Evolutionary conservation across 2,329 filamentous ascomycete genomes (phyloP).

Genomic region (Fusarium circinatum): DNA sequence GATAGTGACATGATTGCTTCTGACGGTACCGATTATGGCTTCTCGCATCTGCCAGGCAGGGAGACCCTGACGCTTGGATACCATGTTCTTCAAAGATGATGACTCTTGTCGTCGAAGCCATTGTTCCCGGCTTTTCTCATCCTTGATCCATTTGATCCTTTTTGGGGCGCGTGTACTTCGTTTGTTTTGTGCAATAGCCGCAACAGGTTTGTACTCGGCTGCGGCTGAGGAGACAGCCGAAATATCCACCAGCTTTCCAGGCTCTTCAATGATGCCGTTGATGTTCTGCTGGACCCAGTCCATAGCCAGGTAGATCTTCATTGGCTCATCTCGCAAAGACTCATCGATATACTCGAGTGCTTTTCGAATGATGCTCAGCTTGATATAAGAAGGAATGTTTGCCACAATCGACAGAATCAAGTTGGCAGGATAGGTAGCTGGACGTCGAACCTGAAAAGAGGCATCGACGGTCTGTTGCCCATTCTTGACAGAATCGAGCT

Average conservation of each 20-base stretch:
- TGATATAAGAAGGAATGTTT: constrained; percentile 89
- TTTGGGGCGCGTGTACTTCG: constrained; percentile 60
- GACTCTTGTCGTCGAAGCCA: constrained; percentile 77
- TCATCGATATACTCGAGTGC: constrained; percentile 76
- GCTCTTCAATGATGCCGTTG: constrained; percentile 82
- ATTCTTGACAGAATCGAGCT: constrained; percentile 67
- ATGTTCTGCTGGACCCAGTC: constrained; percentile 93
- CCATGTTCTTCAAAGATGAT: constrained; percentile 77
- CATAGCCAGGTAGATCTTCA: constrained; percentile 86
- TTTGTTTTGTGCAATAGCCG: constrained; percentile 44
- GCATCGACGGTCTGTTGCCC: constrained; percentile 63
- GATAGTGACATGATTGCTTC: constrained; percentile 86
- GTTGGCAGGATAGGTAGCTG: constrained; percentile 77
- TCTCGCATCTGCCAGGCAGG: constrained; percentile 90
- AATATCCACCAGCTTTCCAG: constrained; percentile 85
- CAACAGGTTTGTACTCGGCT: constrained; percentile 59
- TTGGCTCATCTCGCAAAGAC: constrained; percentile 82
- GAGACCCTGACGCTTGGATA: constrained; percentile 75
- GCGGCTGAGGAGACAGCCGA: constrained; percentile 78
- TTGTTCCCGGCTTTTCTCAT: constrained; percentile 68
- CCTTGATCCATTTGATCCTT: constrained; percentile 71
- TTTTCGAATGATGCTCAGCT: constrained; percentile 85
- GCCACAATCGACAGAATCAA: constrained; percentile 76
- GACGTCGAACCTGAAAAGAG: constrained; percentile 73
- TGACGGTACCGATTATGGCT: constrained; percentile 79